Evolutionary conservation across 345 rosid genomes (phyloP), one percentile per base, ranked within the genome.

Genomic region (Salix suchowensis): DNA sequence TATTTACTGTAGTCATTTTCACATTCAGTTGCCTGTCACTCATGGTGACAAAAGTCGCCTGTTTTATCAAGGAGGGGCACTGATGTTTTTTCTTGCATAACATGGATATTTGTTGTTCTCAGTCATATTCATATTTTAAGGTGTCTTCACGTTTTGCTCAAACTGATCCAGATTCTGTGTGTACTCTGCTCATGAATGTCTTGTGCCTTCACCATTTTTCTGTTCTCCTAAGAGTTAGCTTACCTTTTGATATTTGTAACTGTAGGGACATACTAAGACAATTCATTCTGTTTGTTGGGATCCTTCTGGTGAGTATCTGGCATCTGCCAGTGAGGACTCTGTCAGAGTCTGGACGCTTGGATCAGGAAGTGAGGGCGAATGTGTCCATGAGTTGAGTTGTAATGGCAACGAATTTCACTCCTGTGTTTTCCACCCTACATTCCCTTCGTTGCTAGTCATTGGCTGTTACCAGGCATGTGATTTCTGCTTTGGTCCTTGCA

Each of bases 281-380:
- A 89, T 96, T 79, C 89, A 83, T 76, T 96, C 94, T 2, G 90
- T 96, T 21, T 92, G 97, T 84, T 96, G 99, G 98, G 92, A 96
- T 83, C 89, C 97, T 23, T 79, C 89, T 1, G 99, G 99, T 15
- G 97, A 96, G 71, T 85, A 82, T 72, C 77, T 96, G 66, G 98
- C 99, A 72, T 85, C 99, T 12, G 98, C 90, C 15, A 96, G 98
- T 70, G 99, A 94, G 88, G 95, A 96, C 77, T 89, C 88, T 65
- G 99, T 94, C 28, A 86, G 92, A 85, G 97, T 96, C 36, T 96
- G 99, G 99, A 77, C 92, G 15, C 82, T 93, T 19, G 93, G 97
- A 60, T 86, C 97, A 15, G 98, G 99, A 24, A 86, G 84, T 69
- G 98, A 93, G 85, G 94, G 96, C 68, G 95, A 96, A 52, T 96